These are phyloP conservation scores for Mortierella polycephala DNA, from an alignment of 371 early-diverging fungal species.

Conservation along the genomic window DNA sequence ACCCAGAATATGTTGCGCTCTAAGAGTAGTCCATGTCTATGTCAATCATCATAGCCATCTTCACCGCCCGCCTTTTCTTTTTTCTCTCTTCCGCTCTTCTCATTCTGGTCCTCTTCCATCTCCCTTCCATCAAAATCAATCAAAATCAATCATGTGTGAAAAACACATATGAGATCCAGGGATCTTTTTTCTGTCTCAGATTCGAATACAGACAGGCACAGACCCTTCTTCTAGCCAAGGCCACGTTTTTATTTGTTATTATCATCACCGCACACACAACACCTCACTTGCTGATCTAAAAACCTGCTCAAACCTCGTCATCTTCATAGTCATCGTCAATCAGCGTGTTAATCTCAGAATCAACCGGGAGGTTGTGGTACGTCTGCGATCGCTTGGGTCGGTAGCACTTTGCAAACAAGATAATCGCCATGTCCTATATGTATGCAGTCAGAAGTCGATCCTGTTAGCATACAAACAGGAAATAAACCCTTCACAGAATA, in stretches of 20 bases:
- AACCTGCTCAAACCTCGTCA: slow-evolving; percentile 28
- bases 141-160: no score
- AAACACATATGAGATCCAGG: no score
- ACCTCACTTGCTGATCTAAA: not conserved
- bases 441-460: not conserved
- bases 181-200: no score
- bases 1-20: no score
- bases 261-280: not conserved
- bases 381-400: slow-evolving; percentile 50
- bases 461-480: not conserved
- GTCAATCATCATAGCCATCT: no score
- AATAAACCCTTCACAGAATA: not conserved
- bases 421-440: slow-evolving; percentile 46
- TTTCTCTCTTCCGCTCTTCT: no score
- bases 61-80: no score
- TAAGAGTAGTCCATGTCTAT: no score
- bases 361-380: slow-evolving; percentile 51
- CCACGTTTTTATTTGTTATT: not conserved
- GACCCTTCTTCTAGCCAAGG: no score
- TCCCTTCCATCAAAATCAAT: no score
- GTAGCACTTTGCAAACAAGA: slow-evolving; percentile 50
- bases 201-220: no score
- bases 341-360: slow-evolving; percentile 53
- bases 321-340: slow-evolving; percentile 53
- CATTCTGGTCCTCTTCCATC: no score